Evolutionary conservation across 805 yeast species (phyloP), one percentile per base, ranked within the genome.

Genomic region (Diddensiella transvaalensis): DNA sequence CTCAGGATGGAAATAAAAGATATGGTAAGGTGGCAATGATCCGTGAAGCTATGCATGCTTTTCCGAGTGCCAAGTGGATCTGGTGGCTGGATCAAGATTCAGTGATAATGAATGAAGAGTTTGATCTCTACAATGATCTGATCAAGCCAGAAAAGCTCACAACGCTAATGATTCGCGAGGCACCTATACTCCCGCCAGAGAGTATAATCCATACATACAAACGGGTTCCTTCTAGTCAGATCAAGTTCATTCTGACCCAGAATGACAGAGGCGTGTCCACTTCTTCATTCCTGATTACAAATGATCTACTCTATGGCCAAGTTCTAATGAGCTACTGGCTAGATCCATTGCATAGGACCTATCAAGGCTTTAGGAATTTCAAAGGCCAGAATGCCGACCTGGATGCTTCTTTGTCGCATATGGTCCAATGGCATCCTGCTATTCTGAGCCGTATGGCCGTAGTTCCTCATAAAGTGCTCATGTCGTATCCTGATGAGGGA

Each of bases 351-450:
- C 83, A 80, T 61, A 77, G 87, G 61, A 74, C 77, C 44, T 88
- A 85, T 67, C 61, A 60, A 35, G 76, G 77, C 50, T 86, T 87
- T 67, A 76, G 77, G 11, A 64, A 38, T 24, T 38, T 72, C 77
- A 61, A 67, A 75, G 56, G 52, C 32, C 8, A 72, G 79, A 44
- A 77, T 52, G 42, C 54, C 57, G 76, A 76, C 46, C 83, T 70
- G 33, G 60, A 59, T 37, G 61, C 68, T 5, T 89, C 93, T 1
- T 61, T 91, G 35, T 77, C 87, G 8, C 98, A 93, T 63, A 73
- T 89, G 45, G 73, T 90, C 57, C 97, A 89, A 67, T 93, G 98
- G 99, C 99, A 91, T 63, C 96, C 96, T 5, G 80, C 78, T 24
- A 68, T 86, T 19, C 72, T 93, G 56, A 76, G 85, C 47, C 83